Evolutionary conservation across 768 basidiomycete species (phyloP).

Genomic region (Mycena maculata): DNA sequence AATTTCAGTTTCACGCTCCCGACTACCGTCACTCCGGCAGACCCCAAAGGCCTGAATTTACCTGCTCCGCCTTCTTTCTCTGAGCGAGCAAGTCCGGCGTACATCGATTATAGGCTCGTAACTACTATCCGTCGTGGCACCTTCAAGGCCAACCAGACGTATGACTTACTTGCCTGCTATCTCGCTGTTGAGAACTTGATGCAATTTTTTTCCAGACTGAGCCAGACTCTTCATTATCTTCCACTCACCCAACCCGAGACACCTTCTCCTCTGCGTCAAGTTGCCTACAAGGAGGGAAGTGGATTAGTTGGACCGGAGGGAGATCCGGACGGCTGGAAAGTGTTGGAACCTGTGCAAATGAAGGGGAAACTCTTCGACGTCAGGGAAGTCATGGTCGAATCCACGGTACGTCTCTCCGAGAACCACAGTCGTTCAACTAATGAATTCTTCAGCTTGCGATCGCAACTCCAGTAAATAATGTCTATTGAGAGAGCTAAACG

Average conservation of each 20-base stretch:
- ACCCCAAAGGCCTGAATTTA: constrained; percentile 50
- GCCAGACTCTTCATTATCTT: constrained; percentile 47
- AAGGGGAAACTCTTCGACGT: constrained; percentile 49
- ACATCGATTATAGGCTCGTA: constrained; percentile 66
- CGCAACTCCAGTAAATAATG: constrained; percentile 54
- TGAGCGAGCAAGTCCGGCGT: constrained; percentile 65
- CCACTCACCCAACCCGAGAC: constrained; percentile 47
- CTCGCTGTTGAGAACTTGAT: neutral
- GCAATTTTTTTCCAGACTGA: constrained; percentile 36
- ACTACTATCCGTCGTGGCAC: constrained; percentile 62
- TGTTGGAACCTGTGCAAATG: constrained; percentile 41
- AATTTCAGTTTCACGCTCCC: constrained; percentile 63
- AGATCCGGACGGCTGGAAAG: constrained; percentile 54
- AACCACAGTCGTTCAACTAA: neutral
- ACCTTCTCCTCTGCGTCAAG: constrained; percentile 48
- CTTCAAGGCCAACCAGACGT: constrained; percentile 65
- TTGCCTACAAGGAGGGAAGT: constrained; percentile 49
- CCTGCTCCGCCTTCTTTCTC: constrained; percentile 65
- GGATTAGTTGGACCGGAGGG: constrained; percentile 48
- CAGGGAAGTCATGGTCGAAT: constrained; percentile 47
- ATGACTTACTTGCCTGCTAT: constrained; percentile 25
- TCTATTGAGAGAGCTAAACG: neutral
- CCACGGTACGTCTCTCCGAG: constrained; percentile 41
- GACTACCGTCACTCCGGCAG: constrained; percentile 50
- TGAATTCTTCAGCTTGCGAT: constrained; percentile 55